Base-by-base conservation (phyloP, 2,329 filamentous ascomycete species). In the Fusarium sterilihyphosum region DNA sequence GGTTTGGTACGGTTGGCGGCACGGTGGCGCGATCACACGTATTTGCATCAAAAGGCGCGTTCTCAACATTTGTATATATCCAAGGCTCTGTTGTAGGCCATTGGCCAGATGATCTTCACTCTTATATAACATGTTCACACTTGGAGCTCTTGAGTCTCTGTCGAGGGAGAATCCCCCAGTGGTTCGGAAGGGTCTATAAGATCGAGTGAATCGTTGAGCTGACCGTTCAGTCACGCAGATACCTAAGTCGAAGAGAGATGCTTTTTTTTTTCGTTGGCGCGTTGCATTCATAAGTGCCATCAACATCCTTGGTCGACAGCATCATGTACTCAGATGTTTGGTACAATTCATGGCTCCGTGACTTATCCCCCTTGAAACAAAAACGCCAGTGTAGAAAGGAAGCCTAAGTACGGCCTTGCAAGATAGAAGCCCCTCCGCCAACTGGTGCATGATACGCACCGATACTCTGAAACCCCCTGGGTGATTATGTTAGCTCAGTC, bases 401-500 rank as follows among this genome's bases (percentile, higher is more conserved):
- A 37, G 54, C 53, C 29, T 78, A 81, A 40, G 71, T 79, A 37
- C 79, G 83, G 20, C 82, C 80, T 57, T 83, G 82, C 65, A 85
- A 78, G 61, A 87, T 83, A 37, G 85, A 80, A 46, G 86, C 79
- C 8, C 86, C 86, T 49, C 84, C 86, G 41, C 84, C 83, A 16
- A 87, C 85, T 3, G 86, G 87, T 44, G 89, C 88, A 73, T 92
- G 90, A 70, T 90, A 92, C 3, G 89, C 87, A 37, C 89, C 88
- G 59, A 92, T 92, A 71, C 88, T 91, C 79, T 92, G 90, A 75
- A 92, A 92, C 1, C 90, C 90, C 83, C 89, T 90, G 65, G 24
- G 50, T 12, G 12, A 20, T 13, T 13, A n/a, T 44, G 56, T 78
- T 59, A 79, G 77, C 41, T 31, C 24, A 40, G 18, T 17, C 24